These are phyloP conservation scores for Ogataea degrootiae DNA, from an alignment of 805 yeast species.

Conservation along the genomic window DNA sequence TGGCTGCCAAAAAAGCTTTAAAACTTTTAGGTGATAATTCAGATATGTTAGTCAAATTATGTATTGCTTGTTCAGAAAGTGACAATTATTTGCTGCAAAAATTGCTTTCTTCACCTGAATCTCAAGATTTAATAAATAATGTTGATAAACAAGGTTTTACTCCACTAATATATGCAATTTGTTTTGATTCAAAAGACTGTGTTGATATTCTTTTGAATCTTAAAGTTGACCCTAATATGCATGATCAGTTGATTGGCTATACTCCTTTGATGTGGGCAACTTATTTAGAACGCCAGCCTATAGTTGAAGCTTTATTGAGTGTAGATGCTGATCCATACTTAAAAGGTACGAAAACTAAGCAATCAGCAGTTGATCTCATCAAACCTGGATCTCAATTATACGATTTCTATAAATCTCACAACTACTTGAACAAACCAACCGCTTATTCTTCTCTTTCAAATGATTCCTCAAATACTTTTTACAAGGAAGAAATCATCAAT, in stretches of 20 bases:
- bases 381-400: slow-evolving; percentile 52
- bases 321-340: slow-evolving; percentile 60
- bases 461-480: slow-evolving; percentile 9
- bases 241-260: slow-evolving; percentile 48
- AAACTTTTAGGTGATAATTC: slow-evolving; percentile 24
- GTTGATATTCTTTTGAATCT: slow-evolving; percentile 44
- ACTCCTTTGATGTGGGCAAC: slow-evolving; percentile 89
- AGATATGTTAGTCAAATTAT: slow-evolving; percentile 30
- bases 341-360: slow-evolving; percentile 29
- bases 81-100: slow-evolving; percentile 28
- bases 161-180: slow-evolving; percentile 50
- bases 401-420: slow-evolving; percentile 54
- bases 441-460: background rate
- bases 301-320: slow-evolving; percentile 53
- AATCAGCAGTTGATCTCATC: slow-evolving; percentile 55
- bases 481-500: slow-evolving; percentile 13
- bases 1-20: slow-evolving; percentile 35
- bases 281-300: slow-evolving; percentile 49
- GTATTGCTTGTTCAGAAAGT: slow-evolving; percentile 36
- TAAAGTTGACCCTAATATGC: slow-evolving; percentile 43
- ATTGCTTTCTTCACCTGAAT: slow-evolving; percentile 20
- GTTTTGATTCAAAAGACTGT: slow-evolving; percentile 44
- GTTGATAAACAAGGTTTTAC: slow-evolving; percentile 39
- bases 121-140: slow-evolving; percentile 18
- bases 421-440: slow-evolving; percentile 26